phyloP scores from a whole-genome alignment of 768 basidiomycete genomes.

The Boletus patriciae region DNA sequence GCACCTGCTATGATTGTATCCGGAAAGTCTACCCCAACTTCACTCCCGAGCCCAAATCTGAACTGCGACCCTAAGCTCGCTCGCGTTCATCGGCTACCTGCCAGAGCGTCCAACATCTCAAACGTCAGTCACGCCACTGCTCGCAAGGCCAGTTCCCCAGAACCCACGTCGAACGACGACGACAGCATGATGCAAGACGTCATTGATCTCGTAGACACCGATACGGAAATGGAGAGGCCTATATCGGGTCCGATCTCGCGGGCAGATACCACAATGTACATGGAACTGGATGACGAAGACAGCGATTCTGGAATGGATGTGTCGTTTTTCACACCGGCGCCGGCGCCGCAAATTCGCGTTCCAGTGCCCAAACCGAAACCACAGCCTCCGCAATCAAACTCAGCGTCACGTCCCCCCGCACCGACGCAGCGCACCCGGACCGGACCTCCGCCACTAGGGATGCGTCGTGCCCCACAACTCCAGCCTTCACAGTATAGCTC shows the following conservation, averaged over 20 bases:
- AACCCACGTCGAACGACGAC: neutral
- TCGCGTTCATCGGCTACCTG: neutral
- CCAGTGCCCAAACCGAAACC: neutral
- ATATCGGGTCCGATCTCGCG: neutral
- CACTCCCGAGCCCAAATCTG: conserved; percentile 12
- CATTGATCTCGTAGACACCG: conserved; percentile 24
- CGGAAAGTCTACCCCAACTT: conserved; percentile 16
- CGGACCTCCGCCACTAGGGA: conserved; percentile 29
- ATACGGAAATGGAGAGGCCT: conserved; percentile 16
- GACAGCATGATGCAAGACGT: conserved; percentile 17
- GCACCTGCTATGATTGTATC: neutral
- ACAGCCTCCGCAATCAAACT: neutral
- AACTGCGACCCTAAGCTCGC: conserved; percentile 7
- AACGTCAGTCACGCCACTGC: neutral
- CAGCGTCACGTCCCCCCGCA: neutral
- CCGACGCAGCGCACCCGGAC: conserved; percentile 15
- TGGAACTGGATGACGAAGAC: conserved; percentile 19
- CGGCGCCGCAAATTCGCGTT: neutral
- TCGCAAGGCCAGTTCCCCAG: neutral
- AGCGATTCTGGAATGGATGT: conserved; percentile 18
- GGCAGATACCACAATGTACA: conserved; percentile 10
- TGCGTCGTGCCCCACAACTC: conserved; percentile 25
- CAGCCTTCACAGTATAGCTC: conserved; percentile 21
- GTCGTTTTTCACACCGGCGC: conserved; percentile 15
- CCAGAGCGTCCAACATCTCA: neutral